phyloP scores from a whole-genome alignment of 139 green algal genomes.

The Chlorella sp. region DNA sequence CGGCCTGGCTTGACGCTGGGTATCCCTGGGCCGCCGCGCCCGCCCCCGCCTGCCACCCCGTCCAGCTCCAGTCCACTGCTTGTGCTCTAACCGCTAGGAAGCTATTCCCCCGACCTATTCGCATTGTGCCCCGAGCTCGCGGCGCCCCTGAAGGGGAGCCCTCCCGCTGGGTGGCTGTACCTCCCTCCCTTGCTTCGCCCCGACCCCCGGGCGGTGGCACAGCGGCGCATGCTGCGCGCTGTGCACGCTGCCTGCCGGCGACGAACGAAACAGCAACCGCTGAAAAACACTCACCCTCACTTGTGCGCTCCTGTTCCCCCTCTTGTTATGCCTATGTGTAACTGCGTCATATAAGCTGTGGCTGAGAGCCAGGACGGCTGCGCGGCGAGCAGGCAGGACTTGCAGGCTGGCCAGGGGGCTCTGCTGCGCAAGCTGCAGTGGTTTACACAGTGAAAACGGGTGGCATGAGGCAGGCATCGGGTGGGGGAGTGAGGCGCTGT shows the following conservation, averaged over 20 bases:
- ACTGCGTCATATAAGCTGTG: neutral
- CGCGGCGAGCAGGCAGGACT: too few relatives aligned
- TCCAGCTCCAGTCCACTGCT: neutral
- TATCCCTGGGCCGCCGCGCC: neutral
- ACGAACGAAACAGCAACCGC: neutral
- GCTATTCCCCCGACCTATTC: neutral
- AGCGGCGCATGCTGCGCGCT: neutral
- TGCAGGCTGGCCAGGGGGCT: too few relatives aligned
- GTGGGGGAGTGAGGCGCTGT: too few relatives aligned
- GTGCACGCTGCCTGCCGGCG: neutral
- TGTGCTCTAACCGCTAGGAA: neutral
- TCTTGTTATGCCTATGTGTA: neutral
- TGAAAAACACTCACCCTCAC: neutral
- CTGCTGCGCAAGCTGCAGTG: too few relatives aligned
- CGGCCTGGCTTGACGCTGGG: too few relatives aligned
- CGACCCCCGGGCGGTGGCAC: too few relatives aligned
- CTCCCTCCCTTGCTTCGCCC: neutral
- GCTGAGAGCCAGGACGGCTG: too few relatives aligned
- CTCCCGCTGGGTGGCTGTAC: neutral
- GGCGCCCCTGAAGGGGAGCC: neutral
- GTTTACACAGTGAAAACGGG: too few relatives aligned
- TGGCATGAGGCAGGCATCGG: too few relatives aligned
- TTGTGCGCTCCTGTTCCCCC: conserved; percentile 1
- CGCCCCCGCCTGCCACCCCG: neutral
- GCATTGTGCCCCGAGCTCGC: neutral